phyloP scores from a whole-genome alignment of 352 stramenopile species.

The Globisporangium splendens region DNA sequence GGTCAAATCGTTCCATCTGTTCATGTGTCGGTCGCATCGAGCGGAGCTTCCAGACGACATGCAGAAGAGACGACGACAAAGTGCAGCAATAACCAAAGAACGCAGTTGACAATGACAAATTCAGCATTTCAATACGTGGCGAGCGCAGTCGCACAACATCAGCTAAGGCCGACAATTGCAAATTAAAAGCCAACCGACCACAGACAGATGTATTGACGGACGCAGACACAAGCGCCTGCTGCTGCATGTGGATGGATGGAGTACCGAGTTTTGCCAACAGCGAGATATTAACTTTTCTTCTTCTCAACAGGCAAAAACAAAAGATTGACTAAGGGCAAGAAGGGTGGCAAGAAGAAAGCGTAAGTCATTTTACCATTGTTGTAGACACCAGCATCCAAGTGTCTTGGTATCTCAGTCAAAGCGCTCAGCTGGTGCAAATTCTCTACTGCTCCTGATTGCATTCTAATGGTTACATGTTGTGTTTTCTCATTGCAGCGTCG shows the following conservation, averaged over 20 bases:
- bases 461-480: slow-evolving; percentile 10
- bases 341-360: slow-evolving; percentile 92
- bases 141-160: no score
- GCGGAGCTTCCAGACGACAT: background rate
- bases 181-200: no score
- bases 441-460: background rate
- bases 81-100: no score
- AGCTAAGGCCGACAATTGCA: no score
- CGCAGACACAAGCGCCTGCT: background rate
- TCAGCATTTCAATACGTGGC: no score
- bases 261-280: background rate
- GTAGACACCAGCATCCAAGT: no score
- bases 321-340: slow-evolving; percentile 90
- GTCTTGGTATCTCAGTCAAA: no score
- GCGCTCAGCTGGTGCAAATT: no score
- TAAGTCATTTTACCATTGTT: slow-evolving; percentile 33
- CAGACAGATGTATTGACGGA: no score
- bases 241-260: background rate
- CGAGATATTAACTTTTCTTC: background rate
- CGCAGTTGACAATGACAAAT: no score
- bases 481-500: slow-evolving; percentile 60
- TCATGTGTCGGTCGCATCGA: slow-evolving; percentile 3
- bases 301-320: slow-evolving; percentile 85
- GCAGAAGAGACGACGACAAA: no score
- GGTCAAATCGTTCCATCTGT: background rate